Evolutionary conservation across 768 basidiomycete species (phyloP).

Genomic region (Xerocomus spinulosus): DNA sequence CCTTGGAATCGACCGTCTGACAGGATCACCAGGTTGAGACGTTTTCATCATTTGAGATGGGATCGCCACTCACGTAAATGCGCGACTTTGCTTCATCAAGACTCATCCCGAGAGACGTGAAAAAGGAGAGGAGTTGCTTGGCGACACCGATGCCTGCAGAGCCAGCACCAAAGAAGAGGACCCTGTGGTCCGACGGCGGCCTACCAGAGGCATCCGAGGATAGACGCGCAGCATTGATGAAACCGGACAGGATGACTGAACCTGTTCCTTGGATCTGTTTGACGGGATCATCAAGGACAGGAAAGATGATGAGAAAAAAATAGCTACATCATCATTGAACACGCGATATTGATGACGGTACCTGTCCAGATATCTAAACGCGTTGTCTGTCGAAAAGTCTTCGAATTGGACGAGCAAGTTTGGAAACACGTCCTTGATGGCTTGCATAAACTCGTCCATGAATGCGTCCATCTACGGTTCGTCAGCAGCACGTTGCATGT

Average conservation of each 20-base stretch:
- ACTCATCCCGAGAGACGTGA: conserved; percentile 49
- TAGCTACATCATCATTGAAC: conserved; percentile 67
- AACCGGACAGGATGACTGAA: conserved; percentile 70
- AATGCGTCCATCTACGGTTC: conserved; percentile 56
- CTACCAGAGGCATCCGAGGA: conserved; percentile 44
- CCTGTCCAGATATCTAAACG: conserved; percentile 66
- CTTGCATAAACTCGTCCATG: conserved; percentile 73
- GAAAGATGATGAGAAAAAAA: background rate
- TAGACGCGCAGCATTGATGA: conserved; percentile 66
- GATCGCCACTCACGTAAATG: conserved; percentile 51
- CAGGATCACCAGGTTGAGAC: conserved; percentile 3
- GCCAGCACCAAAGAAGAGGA: conserved; percentile 56
- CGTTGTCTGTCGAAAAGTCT: conserved; percentile 76
- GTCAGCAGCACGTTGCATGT: background rate
- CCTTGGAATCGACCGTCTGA: conserved; percentile 73
- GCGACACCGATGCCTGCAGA: conserved; percentile 52
- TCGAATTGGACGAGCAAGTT: conserved; percentile 69
- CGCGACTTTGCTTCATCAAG: conserved; percentile 62
- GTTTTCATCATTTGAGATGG: background rate
- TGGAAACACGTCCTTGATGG: conserved; percentile 62
- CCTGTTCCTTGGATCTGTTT: conserved; percentile 66
- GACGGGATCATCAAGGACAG: conserved; percentile 4
- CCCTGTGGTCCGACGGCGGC: conserved; percentile 45
- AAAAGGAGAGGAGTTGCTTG: conserved; percentile 46
- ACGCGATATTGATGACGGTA: conserved; percentile 55